Evolutionary conservation across 495 filamentous ascomycete genomes (phyloP).

Genomic region (Hypoxylon cercidicola): DNA sequence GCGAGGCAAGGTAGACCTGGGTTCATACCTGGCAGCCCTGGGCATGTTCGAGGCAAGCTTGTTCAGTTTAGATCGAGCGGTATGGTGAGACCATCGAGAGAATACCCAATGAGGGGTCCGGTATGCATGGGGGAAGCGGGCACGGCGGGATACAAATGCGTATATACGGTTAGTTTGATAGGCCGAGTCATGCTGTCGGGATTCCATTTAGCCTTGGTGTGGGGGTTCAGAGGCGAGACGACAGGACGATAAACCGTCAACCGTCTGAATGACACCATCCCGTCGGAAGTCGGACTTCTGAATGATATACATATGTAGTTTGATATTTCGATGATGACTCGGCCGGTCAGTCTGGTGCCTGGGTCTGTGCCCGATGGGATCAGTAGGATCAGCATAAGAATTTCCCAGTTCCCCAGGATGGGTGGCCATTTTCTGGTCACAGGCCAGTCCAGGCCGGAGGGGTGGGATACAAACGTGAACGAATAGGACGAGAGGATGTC

Average conservation of each 20-base stretch:
- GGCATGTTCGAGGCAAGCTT: no score
- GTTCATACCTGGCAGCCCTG: slow-evolving; percentile 1
- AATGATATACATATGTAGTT: not conserved
- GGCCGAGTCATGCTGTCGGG: slow-evolving; percentile 37
- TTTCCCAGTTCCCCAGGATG: slow-evolving; percentile 17
- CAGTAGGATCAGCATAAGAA: slow-evolving; percentile 24
- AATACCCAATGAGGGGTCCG: slow-evolving; percentile 15
- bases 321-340: slow-evolving; percentile 6
- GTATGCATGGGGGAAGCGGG: slow-evolving; percentile 3
- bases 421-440: slow-evolving; percentile 13
- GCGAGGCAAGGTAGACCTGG: slow-evolving; percentile 19
- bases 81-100: slow-evolving; percentile 24
- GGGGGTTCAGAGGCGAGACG: slow-evolving; percentile 12
- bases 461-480: not conserved
- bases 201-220: slow-evolving; percentile 30
- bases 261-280: slow-evolving; percentile 20
- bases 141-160: slow-evolving; percentile 11
- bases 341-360: slow-evolving; percentile 31
- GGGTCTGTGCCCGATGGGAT: slow-evolving; percentile 15
- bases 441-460: slow-evolving; percentile 26
- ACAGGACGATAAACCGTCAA: slow-evolving; percentile 10
- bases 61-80: slow-evolving; percentile 7
- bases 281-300: slow-evolving; percentile 20
- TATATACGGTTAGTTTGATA: slow-evolving; percentile 29
- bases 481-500: not conserved